Conservation (phyloP, 192 early-diverging fungal species). For the Rhizoclosmatium globosum region DNA sequence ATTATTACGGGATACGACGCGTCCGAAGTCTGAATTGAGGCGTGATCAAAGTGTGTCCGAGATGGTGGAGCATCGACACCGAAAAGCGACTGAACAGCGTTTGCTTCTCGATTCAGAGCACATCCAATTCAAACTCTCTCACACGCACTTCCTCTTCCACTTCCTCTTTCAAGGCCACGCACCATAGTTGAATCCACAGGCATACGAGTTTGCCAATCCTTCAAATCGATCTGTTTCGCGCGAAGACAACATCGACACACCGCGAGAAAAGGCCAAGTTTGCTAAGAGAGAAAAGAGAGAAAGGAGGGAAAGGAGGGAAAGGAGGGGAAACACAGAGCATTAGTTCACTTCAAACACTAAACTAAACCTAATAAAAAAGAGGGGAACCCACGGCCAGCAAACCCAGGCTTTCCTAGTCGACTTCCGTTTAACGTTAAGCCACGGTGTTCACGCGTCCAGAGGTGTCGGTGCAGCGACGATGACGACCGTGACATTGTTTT, state of each 20-base stretch:
- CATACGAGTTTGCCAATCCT: conserved; percentile 32
- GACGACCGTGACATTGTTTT: neutral
- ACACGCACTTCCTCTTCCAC: too few relatives aligned
- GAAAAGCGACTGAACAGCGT: neutral
- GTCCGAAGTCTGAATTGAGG: too few relatives aligned
- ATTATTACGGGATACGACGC: too few relatives aligned
- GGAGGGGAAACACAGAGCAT: neutral
- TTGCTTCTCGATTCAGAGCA: neutral
- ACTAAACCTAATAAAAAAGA: too few relatives aligned
- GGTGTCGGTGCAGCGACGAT: neutral
- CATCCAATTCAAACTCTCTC: too few relatives aligned
- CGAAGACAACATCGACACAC: conserved; percentile 37
- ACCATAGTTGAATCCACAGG: conserved; percentile 51
- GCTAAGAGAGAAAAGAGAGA: neutral
- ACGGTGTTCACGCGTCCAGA: neutral
- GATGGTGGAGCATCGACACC: neutral
- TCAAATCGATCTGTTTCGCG: conserved; percentile 16
- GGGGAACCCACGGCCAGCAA: too few relatives aligned
- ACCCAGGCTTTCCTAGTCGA: too few relatives aligned
- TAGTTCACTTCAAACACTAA: too few relatives aligned
- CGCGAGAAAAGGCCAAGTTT: conserved; percentile 27
- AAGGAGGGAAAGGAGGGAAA: conserved; percentile 2
- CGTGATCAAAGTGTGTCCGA: too few relatives aligned
- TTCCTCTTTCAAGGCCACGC: neutral
- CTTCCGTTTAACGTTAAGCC: too few relatives aligned